Evolutionary conservation across 2,329 filamentous ascomycete genomes (phyloP), one percentile per base, ranked within the genome.

Genomic region (Nemania sp.): DNA sequence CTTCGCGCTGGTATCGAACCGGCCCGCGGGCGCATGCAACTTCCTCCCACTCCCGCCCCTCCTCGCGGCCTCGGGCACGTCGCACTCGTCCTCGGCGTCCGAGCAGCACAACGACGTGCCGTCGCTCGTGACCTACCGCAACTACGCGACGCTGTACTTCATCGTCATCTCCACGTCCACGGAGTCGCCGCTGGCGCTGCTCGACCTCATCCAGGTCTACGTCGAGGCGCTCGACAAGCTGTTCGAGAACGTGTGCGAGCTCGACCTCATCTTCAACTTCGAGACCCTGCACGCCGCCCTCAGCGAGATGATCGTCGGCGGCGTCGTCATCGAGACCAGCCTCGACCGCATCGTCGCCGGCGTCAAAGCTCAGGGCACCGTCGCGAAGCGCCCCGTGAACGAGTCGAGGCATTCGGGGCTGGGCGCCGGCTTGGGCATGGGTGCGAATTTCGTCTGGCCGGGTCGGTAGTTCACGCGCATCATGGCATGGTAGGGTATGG

Each of bases 181-280:
- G 54, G 94, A 99, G 74, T 96, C 91, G 1, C 94, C 94, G 0
- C 86, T 99, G 3, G 94, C 94, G 1, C 81, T 99, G 20, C 91
- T 99, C 58, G 94, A 99, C 72, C 78, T 99, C 49, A 97, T 99
- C 61, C 94, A 99, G 74, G 94, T 99, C 56, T 99, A 97, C 67
- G 94, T 99, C 60, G 94, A 99, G 74, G 87, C 93, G 1, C 82
- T 99, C 30, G 94, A 99, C 72, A 86, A 91, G 61, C 80, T 99
- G 34, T 99, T 99, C 70, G 94, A 97, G 75, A 97, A 99, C 70
- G 94, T 99, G 8, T 99, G 94, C 80, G 94, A 99, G 77, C 79
- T 99, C 51, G 92, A 99, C 72, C 81, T 99, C 64, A 99, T 99
- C 72, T 99, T 99, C 78, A 97, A 97, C 71, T 99, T 96, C 66